These are phyloP conservation scores for Trichoderma asperelloides DNA, from an alignment of 495 filamentous ascomycete genomes.

Conservation along the genomic window DNA sequence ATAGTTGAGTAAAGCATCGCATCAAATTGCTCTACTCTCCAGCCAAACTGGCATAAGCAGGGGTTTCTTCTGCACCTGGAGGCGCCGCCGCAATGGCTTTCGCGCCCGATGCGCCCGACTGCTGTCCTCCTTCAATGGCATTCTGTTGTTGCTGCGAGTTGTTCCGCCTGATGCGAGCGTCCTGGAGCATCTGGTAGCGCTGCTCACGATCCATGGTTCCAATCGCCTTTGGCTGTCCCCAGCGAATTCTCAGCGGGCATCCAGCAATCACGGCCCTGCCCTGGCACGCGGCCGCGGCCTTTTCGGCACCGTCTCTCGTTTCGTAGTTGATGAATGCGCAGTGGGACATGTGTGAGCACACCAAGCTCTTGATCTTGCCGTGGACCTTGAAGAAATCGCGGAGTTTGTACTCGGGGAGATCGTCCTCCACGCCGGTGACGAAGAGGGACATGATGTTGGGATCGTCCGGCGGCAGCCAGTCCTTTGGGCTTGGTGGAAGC, in stretches of 20 bases:
- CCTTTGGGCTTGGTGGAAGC: conserved; percentile 67
- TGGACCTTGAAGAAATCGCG: conserved; percentile 84
- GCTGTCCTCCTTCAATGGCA: conserved; percentile 9
- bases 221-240: conserved; percentile 84
- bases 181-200: conserved; percentile 62
- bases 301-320: conserved; percentile 72
- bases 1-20: conserved; percentile 17
- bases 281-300: conserved; percentile 73
- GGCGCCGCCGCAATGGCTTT: conserved; percentile 69
- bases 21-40: conserved; percentile 52
- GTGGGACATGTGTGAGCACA: conserved; percentile 94
- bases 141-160: conserved; percentile 18
- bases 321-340: conserved; percentile 94
- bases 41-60: conserved; percentile 71
- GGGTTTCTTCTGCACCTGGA: conserved; percentile 67
- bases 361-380: conserved; percentile 76
- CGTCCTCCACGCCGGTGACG: conserved; percentile 90
- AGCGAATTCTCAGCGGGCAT: conserved; percentile 79
- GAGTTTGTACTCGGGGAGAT: conserved; percentile 83
- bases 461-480: conserved; percentile 77
- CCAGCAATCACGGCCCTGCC: conserved; percentile 77
- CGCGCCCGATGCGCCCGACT: conserved; percentile 35
- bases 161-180: conserved; percentile 41
- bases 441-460: conserved; percentile 83
- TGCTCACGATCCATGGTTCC: conserved; percentile 83